phyloP scores from a whole-genome alignment of 2,329 filamentous ascomycete species.

The Zymoseptoria crescenta region DNA sequence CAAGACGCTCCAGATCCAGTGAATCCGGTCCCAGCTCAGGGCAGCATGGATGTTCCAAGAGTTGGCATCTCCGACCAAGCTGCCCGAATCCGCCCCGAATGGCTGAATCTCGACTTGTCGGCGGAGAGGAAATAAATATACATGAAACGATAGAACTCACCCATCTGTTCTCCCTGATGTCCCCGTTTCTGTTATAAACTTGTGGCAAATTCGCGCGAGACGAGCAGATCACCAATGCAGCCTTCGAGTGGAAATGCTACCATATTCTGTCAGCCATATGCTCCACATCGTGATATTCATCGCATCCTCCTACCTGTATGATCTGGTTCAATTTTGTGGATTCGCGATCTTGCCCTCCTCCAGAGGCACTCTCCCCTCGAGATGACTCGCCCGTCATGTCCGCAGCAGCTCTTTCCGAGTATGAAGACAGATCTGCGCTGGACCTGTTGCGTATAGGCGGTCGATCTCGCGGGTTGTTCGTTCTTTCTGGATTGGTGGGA shows the following conservation, averaged over 20 bases:
- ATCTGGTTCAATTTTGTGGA: slow-evolving; percentile 86
- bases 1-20: background rate
- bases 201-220: slow-evolving; percentile 65
- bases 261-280: slow-evolving; percentile 6
- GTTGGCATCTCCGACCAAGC: background rate
- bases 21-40: background rate
- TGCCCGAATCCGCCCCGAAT: background rate
- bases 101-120: background rate
- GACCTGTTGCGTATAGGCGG: slow-evolving; percentile 44
- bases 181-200: slow-evolving; percentile 48
- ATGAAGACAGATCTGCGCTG: slow-evolving; percentile 43
- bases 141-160: slow-evolving; percentile 45
- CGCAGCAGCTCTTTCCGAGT: slow-evolving; percentile 43
- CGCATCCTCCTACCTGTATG: slow-evolving; percentile 59
- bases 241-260: slow-evolving; percentile 87
- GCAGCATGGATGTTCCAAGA: background rate
- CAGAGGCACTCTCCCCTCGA: slow-evolving; percentile 34
- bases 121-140: background rate
- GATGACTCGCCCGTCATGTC: slow-evolving; percentile 26
- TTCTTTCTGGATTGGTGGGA: slow-evolving; percentile 61
- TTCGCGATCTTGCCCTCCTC: slow-evolving; percentile 50
- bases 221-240: slow-evolving; percentile 73
- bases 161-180: slow-evolving; percentile 76
- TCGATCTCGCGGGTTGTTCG: slow-evolving; percentile 65
- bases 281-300: background rate